A percentile compares a stretch with the other conserved stretches of the same genome.
Conservation (phyloP, 768 basidiomycete genomes). For the Phylloporus rhodoxanthus region DNA sequence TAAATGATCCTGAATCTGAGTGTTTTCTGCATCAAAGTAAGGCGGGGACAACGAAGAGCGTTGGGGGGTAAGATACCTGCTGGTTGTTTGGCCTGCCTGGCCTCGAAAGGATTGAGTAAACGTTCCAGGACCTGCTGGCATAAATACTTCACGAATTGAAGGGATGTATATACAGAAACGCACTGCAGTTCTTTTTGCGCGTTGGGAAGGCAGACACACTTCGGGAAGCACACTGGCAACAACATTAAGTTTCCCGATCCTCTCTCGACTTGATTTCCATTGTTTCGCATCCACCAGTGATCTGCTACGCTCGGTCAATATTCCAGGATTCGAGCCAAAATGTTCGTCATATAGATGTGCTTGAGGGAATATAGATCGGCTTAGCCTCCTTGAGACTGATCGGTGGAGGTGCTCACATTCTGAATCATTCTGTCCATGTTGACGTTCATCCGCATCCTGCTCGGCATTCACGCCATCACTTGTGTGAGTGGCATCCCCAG, state of each 20-base stretch:
- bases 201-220: conserved; percentile 28
- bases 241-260: conserved; percentile 47
- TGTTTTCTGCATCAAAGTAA: conserved; percentile 36
- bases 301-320: conserved; percentile 46
- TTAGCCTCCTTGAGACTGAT: not conserved
- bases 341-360: conserved; percentile 58
- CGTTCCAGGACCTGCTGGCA: conserved; percentile 48
- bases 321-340: conserved; percentile 57
- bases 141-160: not conserved
- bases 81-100: conserved; percentile 48
- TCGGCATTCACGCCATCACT: conserved; percentile 27
- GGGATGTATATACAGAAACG: conserved; percentile 5
- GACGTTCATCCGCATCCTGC: conserved; percentile 22
- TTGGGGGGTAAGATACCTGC: conserved; percentile 36
- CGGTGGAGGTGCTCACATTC: conserved; percentile 7
- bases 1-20: conserved; percentile 58
- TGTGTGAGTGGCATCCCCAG: conserved; percentile 3
- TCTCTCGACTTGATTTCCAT: conserved; percentile 52
- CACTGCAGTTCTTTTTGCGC: conserved; percentile 21
- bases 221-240: conserved; percentile 44
- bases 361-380: conserved; percentile 1
- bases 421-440: conserved; percentile 27
- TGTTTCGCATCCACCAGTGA: conserved; percentile 46
- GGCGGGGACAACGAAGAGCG: not conserved
- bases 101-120: conserved; percentile 49